Evolutionary conservation across 495 filamentous ascomycete species (phyloP), one percentile per base, ranked within the genome.

Genomic region (Penicillium coprophilum): DNA sequence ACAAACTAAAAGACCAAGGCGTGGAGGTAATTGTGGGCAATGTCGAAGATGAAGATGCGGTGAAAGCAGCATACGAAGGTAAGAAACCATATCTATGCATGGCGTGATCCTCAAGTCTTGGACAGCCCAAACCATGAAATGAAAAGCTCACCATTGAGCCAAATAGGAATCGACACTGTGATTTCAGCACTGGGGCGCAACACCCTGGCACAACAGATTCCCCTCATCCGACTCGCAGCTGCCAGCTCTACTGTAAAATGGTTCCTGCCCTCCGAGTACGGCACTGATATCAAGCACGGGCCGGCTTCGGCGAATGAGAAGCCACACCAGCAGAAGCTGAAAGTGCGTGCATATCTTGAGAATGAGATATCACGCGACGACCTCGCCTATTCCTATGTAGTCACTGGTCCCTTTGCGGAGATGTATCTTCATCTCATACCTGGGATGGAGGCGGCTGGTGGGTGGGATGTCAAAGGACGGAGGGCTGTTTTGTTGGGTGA

Each of bases 261-360:
- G 73, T 89, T 90, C 71, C 78, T 88, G 57, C 86, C 87, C 5
- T 87, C 83, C 19, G 87, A 90, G 64, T 90, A 86, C 61, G 87
- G 87, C 55, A 91, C 87, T 0, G 87, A 90, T 54, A 85, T 90
- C 58, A 85, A 86, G 64, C 86, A 89, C 61, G 71, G 77, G 19
- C 73, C 80, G 9, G 72, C 77, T 34, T 87, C 84, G 50, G 77
- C 76, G 21, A 46, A 69, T 31, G 87, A 89, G 69, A 81, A 79
- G 62, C 85, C 87, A 0, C 87, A 91, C 57, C 87, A 89, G 68
- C 70, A 79, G 61, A 90, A 91, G 67, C 77, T 89, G 40, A 80
- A 80, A 41, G 83, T 89, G 36, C 77, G 87, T 32, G 81, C 78
- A 23, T 80, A 80, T 44, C 74, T 88, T 11, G 77, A 83, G 57